These are phyloP conservation scores for Physaria fendleri DNA, from an alignment of 345 rosid genomes.

Conservation along the genomic window DNA sequence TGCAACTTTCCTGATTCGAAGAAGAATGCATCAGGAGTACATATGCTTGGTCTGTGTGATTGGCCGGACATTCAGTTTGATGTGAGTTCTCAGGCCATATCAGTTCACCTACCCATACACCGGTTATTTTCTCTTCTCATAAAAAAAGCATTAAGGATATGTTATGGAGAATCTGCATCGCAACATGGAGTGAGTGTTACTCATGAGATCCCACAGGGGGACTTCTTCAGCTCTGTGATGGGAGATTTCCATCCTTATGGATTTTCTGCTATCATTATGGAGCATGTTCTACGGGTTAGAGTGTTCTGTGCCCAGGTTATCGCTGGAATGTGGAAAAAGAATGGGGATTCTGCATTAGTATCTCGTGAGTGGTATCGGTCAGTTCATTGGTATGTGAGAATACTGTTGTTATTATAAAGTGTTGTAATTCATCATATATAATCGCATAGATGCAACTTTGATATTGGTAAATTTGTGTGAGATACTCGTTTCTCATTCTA, in stretches of 20 bases:
- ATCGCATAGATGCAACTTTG: background rate
- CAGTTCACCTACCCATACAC: slow-evolving; percentile 80
- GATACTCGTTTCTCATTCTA: slow-evolving; percentile 13
- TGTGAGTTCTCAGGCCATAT: slow-evolving; percentile 75
- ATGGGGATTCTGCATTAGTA: slow-evolving; percentile 68
- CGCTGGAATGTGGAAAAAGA: slow-evolving; percentile 97
- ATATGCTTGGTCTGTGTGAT: slow-evolving; percentile 42
- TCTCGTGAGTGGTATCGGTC: slow-evolving; percentile 78
- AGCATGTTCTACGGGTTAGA: slow-evolving; percentile 82
- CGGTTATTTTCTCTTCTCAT: slow-evolving; percentile 69
- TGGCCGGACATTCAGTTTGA: slow-evolving; percentile 74
- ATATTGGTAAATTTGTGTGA: background rate
- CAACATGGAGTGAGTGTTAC: slow-evolving; percentile 16
- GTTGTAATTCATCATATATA: slow-evolving; percentile 6
- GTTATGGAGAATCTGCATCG: slow-evolving; percentile 52
- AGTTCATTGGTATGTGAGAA: slow-evolving; percentile 62
- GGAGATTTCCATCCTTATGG: slow-evolving; percentile 63
- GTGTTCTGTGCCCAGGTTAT: slow-evolving; percentile 85
- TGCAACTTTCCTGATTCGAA: slow-evolving; percentile 28
- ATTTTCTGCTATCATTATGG: slow-evolving; percentile 82
- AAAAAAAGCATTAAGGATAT: slow-evolving; percentile 57
- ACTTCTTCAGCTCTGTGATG: slow-evolving; percentile 65
- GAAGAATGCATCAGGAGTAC: slow-evolving; percentile 32
- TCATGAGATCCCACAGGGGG: slow-evolving; percentile 30
- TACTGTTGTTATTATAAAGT: slow-evolving; percentile 5